Evolutionary conservation across 2,329 filamentous ascomycete genomes (phyloP), one percentile per base, ranked within the genome.

Genomic region (Penicillium olsonii): DNA sequence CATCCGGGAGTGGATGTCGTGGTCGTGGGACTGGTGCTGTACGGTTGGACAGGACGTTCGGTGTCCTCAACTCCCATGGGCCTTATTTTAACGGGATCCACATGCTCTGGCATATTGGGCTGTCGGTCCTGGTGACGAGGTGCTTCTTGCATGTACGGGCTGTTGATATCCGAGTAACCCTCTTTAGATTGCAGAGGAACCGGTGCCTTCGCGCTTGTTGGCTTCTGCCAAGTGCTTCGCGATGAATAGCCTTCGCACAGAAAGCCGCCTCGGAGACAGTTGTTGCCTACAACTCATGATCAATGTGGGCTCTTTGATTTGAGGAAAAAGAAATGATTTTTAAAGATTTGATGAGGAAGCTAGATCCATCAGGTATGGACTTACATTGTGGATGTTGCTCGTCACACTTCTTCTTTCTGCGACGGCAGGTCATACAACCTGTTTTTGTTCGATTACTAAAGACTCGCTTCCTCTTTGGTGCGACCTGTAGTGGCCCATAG

Each of bases 391-490:
- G 94, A 70, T 95, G 95, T 45, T 82, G 83, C 75, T 97, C 94
- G 67, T 97, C 92, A 67, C 94, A 97, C 74, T 97, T 97, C 84
- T 97, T 97, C 81, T 97, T 97, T 51, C 92, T 83, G 67, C 84
- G 84, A 52, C 92, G 82, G 69, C 92, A 97, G 5, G 92, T 97
- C 72, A 95, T 84, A 69, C 92, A 97, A 26, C 92, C 91, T 9
- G 92, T 96, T 75, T 97, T 97, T 17, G 92, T 96, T 51, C 92
- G 83, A 70, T 96, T 96, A 74, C 90, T 95, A 65, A 96, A 97
- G 65, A 78, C 74, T 17, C 77, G 70, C 52, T 79, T 79, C 50
- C 77, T 68, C 56, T 78, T 74, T 12, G 69, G 66, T 50, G 72
- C 65, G 47, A 71, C 59, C 64, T 73, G 69, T 51, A 70, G 60